A percentile compares a stretch with the other conserved stretches of the same genome.
Evolutionary conservation across 2,329 filamentous ascomycete genomes (phyloP).

Genomic region (Aspergillus persii): DNA sequence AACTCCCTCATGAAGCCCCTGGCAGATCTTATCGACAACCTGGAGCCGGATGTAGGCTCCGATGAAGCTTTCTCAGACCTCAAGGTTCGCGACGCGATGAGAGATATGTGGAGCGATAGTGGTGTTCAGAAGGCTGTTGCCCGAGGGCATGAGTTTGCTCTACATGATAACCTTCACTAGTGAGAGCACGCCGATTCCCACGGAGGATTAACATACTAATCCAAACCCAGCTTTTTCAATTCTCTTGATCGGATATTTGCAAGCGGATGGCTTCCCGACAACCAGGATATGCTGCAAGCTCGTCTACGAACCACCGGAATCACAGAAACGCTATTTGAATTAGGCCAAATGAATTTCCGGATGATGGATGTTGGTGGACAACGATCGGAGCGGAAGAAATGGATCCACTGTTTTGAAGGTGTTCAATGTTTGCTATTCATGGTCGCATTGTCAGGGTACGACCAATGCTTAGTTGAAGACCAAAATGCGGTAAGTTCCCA

Average conservation of each 20-base stretch:
- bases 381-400: constrained; percentile 91
- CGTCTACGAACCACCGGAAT: constrained; percentile 91
- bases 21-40: constrained; percentile 72
- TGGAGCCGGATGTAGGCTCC: constrained; percentile 73
- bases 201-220: constrained; percentile 11
- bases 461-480: constrained; percentile 93
- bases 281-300: constrained; percentile 91
- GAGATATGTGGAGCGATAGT: constrained; percentile 75
- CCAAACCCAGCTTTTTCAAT: constrained; percentile 68
- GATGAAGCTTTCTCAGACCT: constrained; percentile 72
- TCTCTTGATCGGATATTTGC: constrained; percentile 73
- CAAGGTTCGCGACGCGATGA: constrained; percentile 69
- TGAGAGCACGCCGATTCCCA: constrained; percentile 48
- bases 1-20: constrained; percentile 57
- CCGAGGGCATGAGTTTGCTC: constrained; percentile 92
- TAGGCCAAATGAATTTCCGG: constrained; percentile 87
- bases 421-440: constrained; percentile 90
- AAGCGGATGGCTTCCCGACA: constrained; percentile 78
- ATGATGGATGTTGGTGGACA: constrained; percentile 97
- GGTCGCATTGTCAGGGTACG: constrained; percentile 92
- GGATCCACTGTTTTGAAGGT: constrained; percentile 95
- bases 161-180: constrained; percentile 95
- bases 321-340: constrained; percentile 89
- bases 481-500: constrained; percentile 78
- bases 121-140: constrained; percentile 85